A percentile compares a stretch with the other conserved stretches of the same genome.
Conservation (phyloP, 257 asterid genomes). For the Nicotiana knightiana region DNA sequence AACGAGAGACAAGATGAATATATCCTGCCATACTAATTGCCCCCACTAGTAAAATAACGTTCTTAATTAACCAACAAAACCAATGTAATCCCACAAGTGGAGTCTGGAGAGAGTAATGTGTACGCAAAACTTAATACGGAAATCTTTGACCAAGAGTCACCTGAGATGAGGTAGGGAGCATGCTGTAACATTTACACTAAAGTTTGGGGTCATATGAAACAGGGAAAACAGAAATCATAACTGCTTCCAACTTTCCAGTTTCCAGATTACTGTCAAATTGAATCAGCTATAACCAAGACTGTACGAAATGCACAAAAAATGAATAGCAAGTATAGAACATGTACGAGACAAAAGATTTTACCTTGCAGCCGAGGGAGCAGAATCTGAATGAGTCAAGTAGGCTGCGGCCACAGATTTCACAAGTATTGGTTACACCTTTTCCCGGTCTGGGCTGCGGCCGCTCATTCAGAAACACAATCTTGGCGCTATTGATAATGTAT, state of each 20-base stretch:
- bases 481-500: constrained; percentile 46
- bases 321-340: too few relatives aligned
- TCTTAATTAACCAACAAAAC: neutral
- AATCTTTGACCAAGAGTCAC: neutral
- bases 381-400: constrained; percentile 49
- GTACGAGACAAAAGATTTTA: neutral
- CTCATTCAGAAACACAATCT: constrained; percentile 44
- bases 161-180: too few relatives aligned
- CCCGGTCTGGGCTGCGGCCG: constrained; percentile 56
- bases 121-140: neutral
- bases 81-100: too few relatives aligned
- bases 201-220: neutral
- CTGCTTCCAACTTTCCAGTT: neutral
- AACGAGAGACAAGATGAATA: too few relatives aligned
- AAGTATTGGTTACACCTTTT: constrained; percentile 47
- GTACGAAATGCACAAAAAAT: neutral
- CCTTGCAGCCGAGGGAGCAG: constrained; percentile 68
- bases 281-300: neutral
- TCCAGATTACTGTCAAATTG: neutral
- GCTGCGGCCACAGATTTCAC: constrained; percentile 50
- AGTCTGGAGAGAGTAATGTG: too few relatives aligned
- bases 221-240: neutral
- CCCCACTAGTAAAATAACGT: neutral
- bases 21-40: neutral
- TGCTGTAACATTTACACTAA: too few relatives aligned